These are phyloP conservation scores for Penicillium mononematosum DNA, from an alignment of 495 filamentous ascomycete genomes.

Conservation along the genomic window DNA sequence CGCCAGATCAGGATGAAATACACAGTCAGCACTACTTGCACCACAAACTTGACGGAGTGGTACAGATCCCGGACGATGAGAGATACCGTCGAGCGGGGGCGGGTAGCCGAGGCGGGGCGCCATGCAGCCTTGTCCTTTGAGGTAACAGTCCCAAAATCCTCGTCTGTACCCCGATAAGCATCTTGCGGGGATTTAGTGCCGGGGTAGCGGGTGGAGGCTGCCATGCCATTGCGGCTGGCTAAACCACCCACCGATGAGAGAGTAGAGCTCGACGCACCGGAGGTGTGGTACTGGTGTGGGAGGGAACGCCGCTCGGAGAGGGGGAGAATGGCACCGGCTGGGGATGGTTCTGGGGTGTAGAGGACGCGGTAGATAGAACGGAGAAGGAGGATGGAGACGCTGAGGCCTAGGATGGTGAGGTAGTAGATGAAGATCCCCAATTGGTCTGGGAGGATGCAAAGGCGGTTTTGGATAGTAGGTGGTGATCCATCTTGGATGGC, in stretches of 20 bases:
- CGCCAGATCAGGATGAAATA: constrained; percentile 56
- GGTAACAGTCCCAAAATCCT: constrained; percentile 19
- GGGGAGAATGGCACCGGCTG: constrained; percentile 34
- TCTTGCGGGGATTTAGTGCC: constrained; percentile 22
- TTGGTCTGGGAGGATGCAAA: constrained; percentile 90
- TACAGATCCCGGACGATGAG: constrained; percentile 28
- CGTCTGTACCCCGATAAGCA: constrained; percentile 31
- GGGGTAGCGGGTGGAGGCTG: constrained; percentile 27
- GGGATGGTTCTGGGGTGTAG: constrained; percentile 17
- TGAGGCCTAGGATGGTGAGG: constrained; percentile 57
- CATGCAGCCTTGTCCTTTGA: constrained; percentile 27
- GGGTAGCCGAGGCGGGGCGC: constrained; percentile 13
- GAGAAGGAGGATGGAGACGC: constrained; percentile 56
- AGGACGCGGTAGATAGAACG: constrained; percentile 56
- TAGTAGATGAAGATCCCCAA: constrained; percentile 80
- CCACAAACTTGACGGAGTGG: constrained; percentile 39
- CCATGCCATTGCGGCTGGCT: constrained; percentile 34
- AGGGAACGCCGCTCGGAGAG: constrained; percentile 33
- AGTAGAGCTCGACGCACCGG: constrained; percentile 42
- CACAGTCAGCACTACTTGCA: constrained; percentile 42
- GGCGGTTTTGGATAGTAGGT: constrained; percentile 76
- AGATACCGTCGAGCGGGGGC: constrained; percentile 12
- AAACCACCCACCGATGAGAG: constrained; percentile 31
- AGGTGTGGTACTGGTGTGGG: constrained; percentile 30
- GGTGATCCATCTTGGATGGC: constrained; percentile 41